Conservation (phyloP, 202 grass and related monocot species). For the Miscanthus sacchariflorus region DNA sequence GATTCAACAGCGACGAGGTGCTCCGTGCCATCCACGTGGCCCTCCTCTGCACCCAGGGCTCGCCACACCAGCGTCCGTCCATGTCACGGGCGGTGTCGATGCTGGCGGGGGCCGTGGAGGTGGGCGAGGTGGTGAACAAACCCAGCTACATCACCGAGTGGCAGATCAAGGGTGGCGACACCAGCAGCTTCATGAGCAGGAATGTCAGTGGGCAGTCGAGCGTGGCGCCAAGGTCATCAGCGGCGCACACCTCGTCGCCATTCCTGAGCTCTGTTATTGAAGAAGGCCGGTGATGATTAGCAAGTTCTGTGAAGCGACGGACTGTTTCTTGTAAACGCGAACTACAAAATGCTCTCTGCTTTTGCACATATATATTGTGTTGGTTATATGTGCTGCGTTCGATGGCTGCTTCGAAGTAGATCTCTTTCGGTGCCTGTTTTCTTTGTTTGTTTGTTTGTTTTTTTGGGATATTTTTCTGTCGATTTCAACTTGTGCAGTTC, state of each 20-base stretch:
- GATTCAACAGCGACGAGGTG: conserved; percentile 51
- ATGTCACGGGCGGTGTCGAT: conserved; percentile 89
- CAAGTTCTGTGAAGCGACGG: neutral
- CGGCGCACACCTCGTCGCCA: neutral
- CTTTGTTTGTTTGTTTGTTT: neutral
- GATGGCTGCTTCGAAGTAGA: neutral
- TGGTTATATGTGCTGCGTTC: no score
- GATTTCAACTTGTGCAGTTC: neutral
- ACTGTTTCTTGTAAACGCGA: neutral
- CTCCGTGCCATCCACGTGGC: conserved; percentile 66
- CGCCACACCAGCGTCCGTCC: conserved; percentile 65
- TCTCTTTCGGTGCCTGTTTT: no score
- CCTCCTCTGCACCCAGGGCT: conserved; percentile 79
- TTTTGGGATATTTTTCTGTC: neutral
- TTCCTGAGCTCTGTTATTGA: conserved; percentile 37
- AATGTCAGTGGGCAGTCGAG: conserved; percentile 40
- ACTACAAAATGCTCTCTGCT: neutral
- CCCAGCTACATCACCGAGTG: conserved; percentile 87
- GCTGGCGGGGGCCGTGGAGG: conserved; percentile 62
- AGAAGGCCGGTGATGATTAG: conserved; percentile 18
- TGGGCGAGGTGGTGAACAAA: conserved; percentile 47
- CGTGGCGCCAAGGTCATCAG: neutral
- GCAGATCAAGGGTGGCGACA: conserved; percentile 61
- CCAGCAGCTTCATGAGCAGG: conserved; percentile 24
- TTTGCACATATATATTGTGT: neutral